These are phyloP conservation scores for Calonectria hawksworthii DNA, from an alignment of 2,329 filamentous ascomycete species.

Conservation along the genomic window DNA sequence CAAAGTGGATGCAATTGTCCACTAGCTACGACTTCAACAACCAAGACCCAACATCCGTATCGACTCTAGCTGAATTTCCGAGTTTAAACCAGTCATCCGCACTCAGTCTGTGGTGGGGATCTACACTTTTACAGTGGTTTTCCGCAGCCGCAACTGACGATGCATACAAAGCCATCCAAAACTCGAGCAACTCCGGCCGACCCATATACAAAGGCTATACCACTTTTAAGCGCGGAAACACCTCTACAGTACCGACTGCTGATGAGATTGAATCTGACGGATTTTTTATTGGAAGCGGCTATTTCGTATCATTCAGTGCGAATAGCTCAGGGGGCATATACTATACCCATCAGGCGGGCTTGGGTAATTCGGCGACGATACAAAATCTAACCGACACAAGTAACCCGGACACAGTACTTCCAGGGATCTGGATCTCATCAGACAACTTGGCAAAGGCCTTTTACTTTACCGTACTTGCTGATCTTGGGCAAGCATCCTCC, in stretches of 20 bases:
- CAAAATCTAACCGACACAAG: neutral
- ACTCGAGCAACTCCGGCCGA: neutral
- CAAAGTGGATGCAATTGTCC: neutral
- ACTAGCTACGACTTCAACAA: neutral
- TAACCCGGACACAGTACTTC: neutral
- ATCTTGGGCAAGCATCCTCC: conserved; percentile 4
- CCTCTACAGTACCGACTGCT: neutral
- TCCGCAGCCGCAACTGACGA: neutral
- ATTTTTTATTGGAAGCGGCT: neutral
- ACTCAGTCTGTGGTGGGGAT: conserved; percentile 15
- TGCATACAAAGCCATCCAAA: neutral
- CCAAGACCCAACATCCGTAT: neutral
- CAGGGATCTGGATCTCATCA: neutral
- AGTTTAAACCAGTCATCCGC: neutral
- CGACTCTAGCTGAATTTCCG: neutral
- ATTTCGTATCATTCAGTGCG: neutral
- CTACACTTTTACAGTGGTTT: neutral
- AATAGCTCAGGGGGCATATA: neutral
- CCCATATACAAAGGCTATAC: neutral
- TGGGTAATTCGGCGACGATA: neutral
- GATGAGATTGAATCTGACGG: neutral
- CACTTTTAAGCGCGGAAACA: neutral
- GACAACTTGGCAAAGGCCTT: neutral
- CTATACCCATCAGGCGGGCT: neutral
- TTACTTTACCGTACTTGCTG: conserved; percentile 4